Evolutionary conservation across 2,329 filamentous ascomycete species (phyloP), one percentile per base, ranked within the genome.

Genomic region (Claviceps arundinis): DNA sequence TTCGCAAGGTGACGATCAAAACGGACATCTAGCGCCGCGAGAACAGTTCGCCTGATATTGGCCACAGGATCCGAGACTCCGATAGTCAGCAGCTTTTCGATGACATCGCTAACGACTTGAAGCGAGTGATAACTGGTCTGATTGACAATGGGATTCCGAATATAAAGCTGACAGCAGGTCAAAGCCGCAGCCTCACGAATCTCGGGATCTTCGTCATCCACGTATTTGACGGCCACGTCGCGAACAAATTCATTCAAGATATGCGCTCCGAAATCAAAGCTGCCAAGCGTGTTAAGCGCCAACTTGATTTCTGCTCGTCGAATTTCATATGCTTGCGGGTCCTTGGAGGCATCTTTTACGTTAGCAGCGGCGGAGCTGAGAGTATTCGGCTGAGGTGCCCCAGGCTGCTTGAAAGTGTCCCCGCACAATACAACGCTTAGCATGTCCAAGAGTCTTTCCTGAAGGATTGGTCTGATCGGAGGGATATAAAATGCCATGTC

Each of bases 401-500:
- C 94, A 8, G 98, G 76, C 1, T 90, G 89, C 58, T 91, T 85
- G 67, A 97, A 98, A 1, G 89, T 87, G 58, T 93, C 86, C 3
- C 91, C 89, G 56, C 90, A 95, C 2, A 98, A 78, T 3, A 97
- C 91, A 57, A 91, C 82, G 67, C 93, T 97, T 41, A 98, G 78
- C 78, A 98, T 90, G 63, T 98, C 89, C 13, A 98, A 77, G 24
- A 98, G 73, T 59, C 93, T 84, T 62, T 96, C 91, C 64, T 98
- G 93, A 42, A 98, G 97, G 6, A 82, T 90, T 2, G 86, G 79
- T 64, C 95, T 93, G 53, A 96, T 89, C 0, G 94, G 89, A 0
- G 91, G 93, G 47, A 98, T 96, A 64, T 98, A 97, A 64, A 97
- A 95, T 30, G 93, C 93, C 87, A 98, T 96, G 63, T 98, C 94